These are phyloP conservation scores for Miscanthus lutarioriparius DNA, from an alignment of 176 grass and related monocot genomes.

Conservation along the genomic window DNA sequence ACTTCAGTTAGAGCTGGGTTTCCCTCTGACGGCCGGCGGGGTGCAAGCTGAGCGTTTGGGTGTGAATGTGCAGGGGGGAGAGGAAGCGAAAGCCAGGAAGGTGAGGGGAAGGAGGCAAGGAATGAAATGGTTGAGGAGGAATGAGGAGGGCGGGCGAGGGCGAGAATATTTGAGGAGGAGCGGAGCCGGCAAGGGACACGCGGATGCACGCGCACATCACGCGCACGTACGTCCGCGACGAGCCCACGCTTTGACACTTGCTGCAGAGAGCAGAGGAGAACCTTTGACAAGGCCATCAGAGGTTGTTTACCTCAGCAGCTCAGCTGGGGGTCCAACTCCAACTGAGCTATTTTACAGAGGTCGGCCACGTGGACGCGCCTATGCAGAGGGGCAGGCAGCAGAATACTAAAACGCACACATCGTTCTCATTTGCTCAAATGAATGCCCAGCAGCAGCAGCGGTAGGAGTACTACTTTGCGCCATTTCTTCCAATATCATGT, in stretches of 20 bases:
- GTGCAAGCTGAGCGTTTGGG: not conserved
- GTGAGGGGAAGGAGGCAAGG: constrained; percentile 50
- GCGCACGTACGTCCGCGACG: constrained; percentile 8
- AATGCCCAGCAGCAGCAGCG: not conserved
- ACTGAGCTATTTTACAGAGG: too few species aligned
- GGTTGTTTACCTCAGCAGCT: too few species aligned
- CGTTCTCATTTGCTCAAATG: not conserved
- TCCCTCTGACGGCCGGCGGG: not conserved
- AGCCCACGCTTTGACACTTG: constrained; percentile 53
- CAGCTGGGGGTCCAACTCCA: not conserved
- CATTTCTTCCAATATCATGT: not conserved
- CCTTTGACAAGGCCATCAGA: constrained; percentile 4
- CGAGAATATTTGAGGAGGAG: constrained; percentile 67
- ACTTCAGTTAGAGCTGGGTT: not conserved
- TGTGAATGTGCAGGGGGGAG: not conserved
- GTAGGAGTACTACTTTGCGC: not conserved
- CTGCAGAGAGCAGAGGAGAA: too few species aligned
- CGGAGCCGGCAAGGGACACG: constrained; percentile 29
- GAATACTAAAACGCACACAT: not conserved
- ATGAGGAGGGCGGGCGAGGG: not conserved
- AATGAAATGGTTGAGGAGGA: constrained; percentile 62
- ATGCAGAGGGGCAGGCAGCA: constrained; percentile 14
- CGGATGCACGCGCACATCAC: constrained; percentile 37
- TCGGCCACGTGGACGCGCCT: constrained; percentile 47
- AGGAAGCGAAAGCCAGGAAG: not conserved